These are phyloP conservation scores for Raddia guianensis DNA, from an alignment of 176 grass and related monocot species.

Conservation along the genomic window DNA sequence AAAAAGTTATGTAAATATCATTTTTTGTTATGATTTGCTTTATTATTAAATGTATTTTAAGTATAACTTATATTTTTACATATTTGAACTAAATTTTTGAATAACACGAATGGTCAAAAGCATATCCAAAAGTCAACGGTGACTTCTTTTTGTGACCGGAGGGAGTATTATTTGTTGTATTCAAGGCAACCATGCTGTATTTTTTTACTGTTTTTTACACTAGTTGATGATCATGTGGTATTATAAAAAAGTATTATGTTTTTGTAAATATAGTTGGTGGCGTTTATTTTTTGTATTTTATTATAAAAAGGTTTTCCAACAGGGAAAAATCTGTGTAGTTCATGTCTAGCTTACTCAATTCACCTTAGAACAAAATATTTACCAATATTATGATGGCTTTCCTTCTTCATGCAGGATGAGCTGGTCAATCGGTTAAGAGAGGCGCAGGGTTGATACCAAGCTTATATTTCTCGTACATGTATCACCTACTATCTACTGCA, in stretches of 20 bases:
- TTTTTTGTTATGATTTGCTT: too few relatives aligned
- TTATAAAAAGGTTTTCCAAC: not conserved
- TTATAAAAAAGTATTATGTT: not conserved
- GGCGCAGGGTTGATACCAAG: constrained; percentile 33
- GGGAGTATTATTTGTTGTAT: not conserved
- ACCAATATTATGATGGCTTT: not conserved
- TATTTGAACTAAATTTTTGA: too few relatives aligned
- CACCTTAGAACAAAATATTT: not conserved
- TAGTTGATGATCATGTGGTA: not conserved
- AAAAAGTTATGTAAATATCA: too few relatives aligned
- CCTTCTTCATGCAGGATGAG: constrained; percentile 54
- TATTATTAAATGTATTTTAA: too few relatives aligned
- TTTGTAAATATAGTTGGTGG: not conserved
- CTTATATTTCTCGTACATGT: not conserved
- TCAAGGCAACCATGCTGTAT: not conserved
- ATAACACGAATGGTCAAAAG: too few relatives aligned
- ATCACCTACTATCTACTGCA: not conserved
- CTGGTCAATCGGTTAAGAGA: constrained; percentile 57
- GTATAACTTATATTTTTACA: too few relatives aligned
- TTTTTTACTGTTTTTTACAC: constrained; percentile 9
- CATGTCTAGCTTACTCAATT: not conserved
- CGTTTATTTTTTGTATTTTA: not conserved
- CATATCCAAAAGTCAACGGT: too few relatives aligned
- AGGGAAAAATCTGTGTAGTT: not conserved
- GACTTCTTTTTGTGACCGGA: too few relatives aligned